Base-by-base conservation (phyloP, 2,329 filamentous ascomycete genomes). In the Fusarium chaquense region DNA sequence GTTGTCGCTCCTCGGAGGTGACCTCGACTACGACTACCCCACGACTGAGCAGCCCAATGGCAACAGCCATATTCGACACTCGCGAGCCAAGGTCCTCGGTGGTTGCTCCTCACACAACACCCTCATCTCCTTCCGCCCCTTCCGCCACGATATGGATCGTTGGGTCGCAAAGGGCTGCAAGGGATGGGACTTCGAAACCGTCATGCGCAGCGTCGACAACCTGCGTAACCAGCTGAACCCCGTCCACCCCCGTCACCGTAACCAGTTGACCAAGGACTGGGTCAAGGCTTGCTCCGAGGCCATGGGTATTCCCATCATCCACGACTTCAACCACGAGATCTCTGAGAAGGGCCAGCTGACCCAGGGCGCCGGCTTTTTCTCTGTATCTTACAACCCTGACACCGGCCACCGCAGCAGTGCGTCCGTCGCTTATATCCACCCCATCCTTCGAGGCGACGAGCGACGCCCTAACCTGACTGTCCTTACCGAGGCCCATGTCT, bases 51-150 rank as follows among this genome's bases (percentile, higher is more conserved):
- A 97, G 83, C 93, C 93, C 69, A 96, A 89, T 83, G 93, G 93
- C 77, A 97, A 97, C 85, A 96, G 92, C 59, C 87, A 93, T 82
- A 97, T 97, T 82, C 90, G 93, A 70, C 94, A 97, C 83, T 97
- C 94, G 16, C 91, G 94, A 67, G 94, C 94, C 69, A 97, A 97
- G 84, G 93, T 97, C 40, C 87, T 97, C 32, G 94, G 94, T 73
- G 94, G 94, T 72, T 97, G 94, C 85, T 97, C 93, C 45, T 95
- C 92, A 63, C 94, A 97, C 86, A 97, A 97, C 83, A 97, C 94
- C 22, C 85, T 97, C 75, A 97, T 97, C 80, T 96, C 92, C 20
- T 97, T 97, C 87, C 89, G 93, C 28, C 93, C 94, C 10, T 97
- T 97, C 77, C 89, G 94, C 80, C 94, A 97, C 80, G 94, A 97